Evolutionary conservation across 2,329 filamentous ascomycete genomes (phyloP).

Genomic region (Rugonectria rugulosa): DNA sequence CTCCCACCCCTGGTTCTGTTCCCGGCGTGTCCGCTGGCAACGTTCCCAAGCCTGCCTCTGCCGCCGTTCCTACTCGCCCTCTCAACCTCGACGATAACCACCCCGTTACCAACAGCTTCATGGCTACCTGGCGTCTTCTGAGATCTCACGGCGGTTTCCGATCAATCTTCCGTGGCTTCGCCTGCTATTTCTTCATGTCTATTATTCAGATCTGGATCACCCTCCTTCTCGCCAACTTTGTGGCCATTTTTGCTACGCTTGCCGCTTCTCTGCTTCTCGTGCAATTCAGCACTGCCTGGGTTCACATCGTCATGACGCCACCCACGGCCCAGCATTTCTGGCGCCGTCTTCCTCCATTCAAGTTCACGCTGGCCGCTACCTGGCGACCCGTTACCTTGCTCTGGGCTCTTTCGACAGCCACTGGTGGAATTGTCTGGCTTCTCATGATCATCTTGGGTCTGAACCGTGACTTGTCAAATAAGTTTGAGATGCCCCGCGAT

Average conservation of each 20-base stretch:
- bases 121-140: slow-evolving; percentile 63
- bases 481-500: slow-evolving; percentile 44
- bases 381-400: slow-evolving; percentile 71
- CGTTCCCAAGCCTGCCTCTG: slow-evolving; percentile 44
- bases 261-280: slow-evolving; percentile 63
- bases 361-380: slow-evolving; percentile 71
- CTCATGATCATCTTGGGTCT: slow-evolving; percentile 55
- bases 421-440: slow-evolving; percentile 54
- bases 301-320: slow-evolving; percentile 82
- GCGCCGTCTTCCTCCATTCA: slow-evolving; percentile 72
- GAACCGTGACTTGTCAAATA: slow-evolving; percentile 43
- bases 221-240: slow-evolving; percentile 52
- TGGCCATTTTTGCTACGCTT: slow-evolving; percentile 57
- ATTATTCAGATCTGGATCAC: slow-evolving; percentile 48
- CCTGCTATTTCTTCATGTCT: slow-evolving; percentile 53
- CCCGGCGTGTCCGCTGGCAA: slow-evolving; percentile 40
- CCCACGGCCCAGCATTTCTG: slow-evolving; percentile 70
- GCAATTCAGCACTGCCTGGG: slow-evolving; percentile 79
- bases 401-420: slow-evolving; percentile 64
- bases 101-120: slow-evolving; percentile 59
- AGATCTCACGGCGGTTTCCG: slow-evolving; percentile 68
- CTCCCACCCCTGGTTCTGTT: slow-evolving; percentile 25
- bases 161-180: slow-evolving; percentile 74
- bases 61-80: slow-evolving; percentile 25
- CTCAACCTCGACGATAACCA: slow-evolving; percentile 15